These are phyloP conservation scores for Boechera stricta DNA, from an alignment of 345 rosid species.

Conservation along the genomic window DNA sequence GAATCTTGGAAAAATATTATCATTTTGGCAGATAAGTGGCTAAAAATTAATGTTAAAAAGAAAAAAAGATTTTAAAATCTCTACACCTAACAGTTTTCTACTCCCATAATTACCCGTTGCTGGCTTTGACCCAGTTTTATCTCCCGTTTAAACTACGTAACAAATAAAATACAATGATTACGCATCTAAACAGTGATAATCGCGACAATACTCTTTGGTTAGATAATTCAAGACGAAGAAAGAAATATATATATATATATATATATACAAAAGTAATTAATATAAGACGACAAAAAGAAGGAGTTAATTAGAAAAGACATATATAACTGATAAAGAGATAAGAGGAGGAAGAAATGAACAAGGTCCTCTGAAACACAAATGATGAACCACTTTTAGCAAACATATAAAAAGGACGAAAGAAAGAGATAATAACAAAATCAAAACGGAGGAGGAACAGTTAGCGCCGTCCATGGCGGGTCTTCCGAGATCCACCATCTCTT, in stretches of 20 bases:
- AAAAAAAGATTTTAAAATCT: background rate
- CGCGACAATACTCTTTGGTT: background rate
- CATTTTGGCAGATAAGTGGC: constrained; percentile 2
- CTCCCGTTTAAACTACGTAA: constrained; percentile 21
- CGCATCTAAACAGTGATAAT: background rate
- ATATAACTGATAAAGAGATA: constrained; percentile 12
- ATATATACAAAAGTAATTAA: background rate
- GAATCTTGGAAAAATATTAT: background rate
- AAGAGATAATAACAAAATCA: background rate
- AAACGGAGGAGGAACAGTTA: constrained; percentile 32
- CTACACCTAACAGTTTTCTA: constrained; percentile 22
- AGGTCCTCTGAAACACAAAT: constrained; percentile 28
- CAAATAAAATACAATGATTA: constrained; percentile 15
- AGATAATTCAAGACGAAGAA: background rate
- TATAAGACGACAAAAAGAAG: constrained; percentile 2
- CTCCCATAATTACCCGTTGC: constrained; percentile 17
- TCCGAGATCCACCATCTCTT: constrained; percentile 86
- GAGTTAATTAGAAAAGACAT: constrained; percentile 3
- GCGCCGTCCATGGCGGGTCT: constrained; percentile 69
- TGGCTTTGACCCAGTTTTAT: constrained; percentile 33
- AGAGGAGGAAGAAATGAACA: constrained; percentile 10
- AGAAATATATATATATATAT: background rate
- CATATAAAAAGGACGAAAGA: background rate
- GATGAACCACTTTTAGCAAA: constrained; percentile 34
- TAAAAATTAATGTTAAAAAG: background rate